These are phyloP conservation scores for Penstemon barbatus DNA, from an alignment of 257 asterid genomes.

Conservation along the genomic window DNA sequence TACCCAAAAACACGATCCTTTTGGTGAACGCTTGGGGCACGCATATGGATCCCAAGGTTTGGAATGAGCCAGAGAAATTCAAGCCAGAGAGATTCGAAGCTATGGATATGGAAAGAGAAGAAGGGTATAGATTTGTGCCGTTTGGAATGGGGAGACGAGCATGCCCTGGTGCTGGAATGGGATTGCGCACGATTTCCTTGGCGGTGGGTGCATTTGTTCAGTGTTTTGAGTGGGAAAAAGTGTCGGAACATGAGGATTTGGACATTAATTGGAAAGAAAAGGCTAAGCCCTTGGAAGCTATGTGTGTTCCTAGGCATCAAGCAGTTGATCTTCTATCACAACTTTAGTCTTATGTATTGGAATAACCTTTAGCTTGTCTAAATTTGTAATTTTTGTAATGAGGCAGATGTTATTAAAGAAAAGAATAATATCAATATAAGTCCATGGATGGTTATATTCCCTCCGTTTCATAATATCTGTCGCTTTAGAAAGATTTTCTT, in stretches of 20 bases:
- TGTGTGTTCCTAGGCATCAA: constrained; percentile 33
- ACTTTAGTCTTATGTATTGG: constrained; percentile 19
- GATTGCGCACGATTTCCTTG: constrained; percentile 38
- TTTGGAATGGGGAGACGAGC: constrained; percentile 66
- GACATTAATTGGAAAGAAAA: constrained; percentile 26
- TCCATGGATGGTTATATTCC: too few species aligned
- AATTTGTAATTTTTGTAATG: not conserved
- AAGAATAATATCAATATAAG: too few species aligned
- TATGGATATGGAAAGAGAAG: constrained; percentile 33
- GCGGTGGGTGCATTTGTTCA: constrained; percentile 53
- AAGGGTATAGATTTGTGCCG: constrained; percentile 44
- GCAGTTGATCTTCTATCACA: constrained; percentile 35
- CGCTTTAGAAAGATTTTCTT: too few species aligned
- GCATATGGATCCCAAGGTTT: constrained; percentile 53
- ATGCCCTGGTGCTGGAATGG: constrained; percentile 55
- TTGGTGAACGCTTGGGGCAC: constrained; percentile 54
- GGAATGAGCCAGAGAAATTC: constrained; percentile 56
- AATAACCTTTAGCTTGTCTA: not conserved
- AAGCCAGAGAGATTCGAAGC: constrained; percentile 47
- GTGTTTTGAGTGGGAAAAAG: constrained; percentile 56
- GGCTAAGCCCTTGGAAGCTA: constrained; percentile 48
- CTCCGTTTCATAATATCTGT: too few species aligned
- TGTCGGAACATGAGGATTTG: constrained; percentile 21
- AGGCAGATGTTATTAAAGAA: not conserved
- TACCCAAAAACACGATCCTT: constrained; percentile 44